These are phyloP conservation scores for Rhizopogon parksii DNA, from an alignment of 1,284 basidiomycete genomes.

Conservation along the genomic window DNA sequence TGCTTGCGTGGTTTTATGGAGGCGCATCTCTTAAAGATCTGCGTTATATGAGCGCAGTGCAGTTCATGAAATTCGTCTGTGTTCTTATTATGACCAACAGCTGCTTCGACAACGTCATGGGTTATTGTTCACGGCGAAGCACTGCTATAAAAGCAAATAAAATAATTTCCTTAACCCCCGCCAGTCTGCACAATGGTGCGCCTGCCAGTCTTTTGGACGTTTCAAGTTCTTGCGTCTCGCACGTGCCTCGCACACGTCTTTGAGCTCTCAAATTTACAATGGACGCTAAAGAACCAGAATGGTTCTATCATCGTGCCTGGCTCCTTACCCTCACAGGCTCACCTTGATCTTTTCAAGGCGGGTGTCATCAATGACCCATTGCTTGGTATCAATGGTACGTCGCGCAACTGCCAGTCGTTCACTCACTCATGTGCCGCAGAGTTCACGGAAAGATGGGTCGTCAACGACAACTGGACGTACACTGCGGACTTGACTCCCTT, in stretches of 20 bases:
- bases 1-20: too few relatives aligned
- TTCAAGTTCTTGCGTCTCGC: background rate
- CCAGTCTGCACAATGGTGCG: constrained; percentile 4
- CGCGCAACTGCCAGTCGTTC: background rate
- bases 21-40: too few relatives aligned
- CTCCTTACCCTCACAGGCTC: constrained; percentile 13
- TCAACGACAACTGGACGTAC: constrained; percentile 57
- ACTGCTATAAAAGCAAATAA: constrained; percentile 3
- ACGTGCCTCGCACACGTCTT: constrained; percentile 5
- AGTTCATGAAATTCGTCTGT: too few relatives aligned
- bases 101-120: too few relatives aligned
- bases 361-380: constrained; percentile 13
- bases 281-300: constrained; percentile 14
- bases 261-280: constrained; percentile 8
- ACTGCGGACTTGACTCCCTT: constrained; percentile 48
- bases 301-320: constrained; percentile 14
- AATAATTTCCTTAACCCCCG: background rate
- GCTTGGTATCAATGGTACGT: constrained; percentile 13
- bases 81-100: too few relatives aligned
- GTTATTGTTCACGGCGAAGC: background rate
- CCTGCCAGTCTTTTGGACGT: background rate
- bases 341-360: constrained; percentile 16
- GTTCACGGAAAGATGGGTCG: constrained; percentile 52
- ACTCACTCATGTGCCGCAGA: constrained; percentile 28
- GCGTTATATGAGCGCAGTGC: too few relatives aligned